These are phyloP conservation scores for Saccharomycopsis sp. DNA, from an alignment of 805 yeast genomes.

Conservation along the genomic window DNA sequence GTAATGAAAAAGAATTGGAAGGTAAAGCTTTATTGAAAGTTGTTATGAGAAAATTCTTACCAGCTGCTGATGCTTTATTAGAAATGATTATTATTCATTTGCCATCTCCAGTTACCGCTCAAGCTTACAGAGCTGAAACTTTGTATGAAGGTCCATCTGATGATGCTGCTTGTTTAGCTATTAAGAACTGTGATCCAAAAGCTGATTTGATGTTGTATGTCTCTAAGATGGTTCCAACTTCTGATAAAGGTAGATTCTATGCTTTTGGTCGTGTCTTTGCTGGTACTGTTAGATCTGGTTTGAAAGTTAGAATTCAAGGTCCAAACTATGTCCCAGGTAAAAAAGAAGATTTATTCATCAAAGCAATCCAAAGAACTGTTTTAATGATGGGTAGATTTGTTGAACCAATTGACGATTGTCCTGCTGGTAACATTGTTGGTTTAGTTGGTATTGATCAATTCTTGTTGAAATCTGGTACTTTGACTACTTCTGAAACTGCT, in stretches of 20 bases:
- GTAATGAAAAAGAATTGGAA: constrained; percentile 96
- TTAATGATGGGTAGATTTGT: constrained; percentile 99
- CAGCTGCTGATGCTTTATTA: constrained; percentile 99
- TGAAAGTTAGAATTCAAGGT: constrained; percentile 99
- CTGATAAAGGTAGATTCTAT: constrained; percentile 99
- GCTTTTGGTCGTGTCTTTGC: constrained; percentile 99
- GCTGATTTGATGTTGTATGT: constrained; percentile 98
- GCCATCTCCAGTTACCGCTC: constrained; percentile 99
- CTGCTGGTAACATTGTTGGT: constrained; percentile 99
- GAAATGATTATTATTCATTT: constrained; percentile 98
- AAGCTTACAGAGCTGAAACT: constrained; percentile 97
- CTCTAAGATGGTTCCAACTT: constrained; percentile 99
- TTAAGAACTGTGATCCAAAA: constrained; percentile 96
- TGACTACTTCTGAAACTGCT: constrained; percentile 92
- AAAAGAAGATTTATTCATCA: constrained; percentile 95
- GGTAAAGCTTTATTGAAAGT: constrained; percentile 98
- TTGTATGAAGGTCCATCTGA: constrained; percentile 98
- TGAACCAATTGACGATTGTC: constrained; percentile 98
- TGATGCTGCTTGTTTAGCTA: constrained; percentile 84
- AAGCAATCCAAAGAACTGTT: constrained; percentile 98
- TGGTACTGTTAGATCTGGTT: constrained; percentile 98
- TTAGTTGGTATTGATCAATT: constrained; percentile 99
- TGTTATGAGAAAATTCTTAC: constrained; percentile 99
- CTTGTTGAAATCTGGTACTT: constrained; percentile 98
- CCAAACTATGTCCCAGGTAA: constrained; percentile 99